Conservation (phyloP, 257 asterid genomes). For the Parsonsia alboflavescens region DNA sequence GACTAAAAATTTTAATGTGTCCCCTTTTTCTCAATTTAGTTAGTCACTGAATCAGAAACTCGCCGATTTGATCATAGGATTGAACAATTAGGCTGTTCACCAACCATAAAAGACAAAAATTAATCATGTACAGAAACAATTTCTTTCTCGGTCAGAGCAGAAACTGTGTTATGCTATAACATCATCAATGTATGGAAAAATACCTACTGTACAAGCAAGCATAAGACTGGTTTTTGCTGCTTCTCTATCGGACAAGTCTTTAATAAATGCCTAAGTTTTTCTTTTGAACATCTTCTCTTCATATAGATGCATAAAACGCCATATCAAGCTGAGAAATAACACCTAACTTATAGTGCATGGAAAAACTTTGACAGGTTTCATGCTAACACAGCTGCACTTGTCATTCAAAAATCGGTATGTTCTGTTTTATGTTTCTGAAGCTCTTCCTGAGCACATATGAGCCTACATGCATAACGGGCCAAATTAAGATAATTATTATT, state of each 20-base stretch:
- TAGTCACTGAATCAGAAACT: too few species aligned
- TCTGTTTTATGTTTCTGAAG: constrained; percentile 59
- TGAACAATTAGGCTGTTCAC: too few species aligned
- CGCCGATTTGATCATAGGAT: too few species aligned
- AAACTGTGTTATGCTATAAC: neutral
- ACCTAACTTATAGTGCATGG: neutral
- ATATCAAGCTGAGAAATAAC: neutral
- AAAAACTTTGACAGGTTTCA: neutral
- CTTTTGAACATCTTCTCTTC: neutral
- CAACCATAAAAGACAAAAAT: neutral
- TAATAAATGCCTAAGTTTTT: neutral
- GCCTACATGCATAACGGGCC: constrained; percentile 16
- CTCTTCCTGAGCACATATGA: constrained; percentile 61
- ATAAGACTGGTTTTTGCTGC: neutral
- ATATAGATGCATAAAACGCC: neutral
- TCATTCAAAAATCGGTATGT: constrained; percentile 27
- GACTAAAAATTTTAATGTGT: too few species aligned
- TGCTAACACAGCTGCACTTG: neutral
- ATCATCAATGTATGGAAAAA: neutral
- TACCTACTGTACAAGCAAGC: neutral
- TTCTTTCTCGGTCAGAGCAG: neutral
- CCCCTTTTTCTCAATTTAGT: too few species aligned
- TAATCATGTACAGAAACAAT: neutral
- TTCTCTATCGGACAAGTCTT: neutral
- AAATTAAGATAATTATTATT: constrained; percentile 1